Evolutionary conservation across 2,329 filamentous ascomycete genomes (phyloP).

Genomic region (Tothia fuscella): DNA sequence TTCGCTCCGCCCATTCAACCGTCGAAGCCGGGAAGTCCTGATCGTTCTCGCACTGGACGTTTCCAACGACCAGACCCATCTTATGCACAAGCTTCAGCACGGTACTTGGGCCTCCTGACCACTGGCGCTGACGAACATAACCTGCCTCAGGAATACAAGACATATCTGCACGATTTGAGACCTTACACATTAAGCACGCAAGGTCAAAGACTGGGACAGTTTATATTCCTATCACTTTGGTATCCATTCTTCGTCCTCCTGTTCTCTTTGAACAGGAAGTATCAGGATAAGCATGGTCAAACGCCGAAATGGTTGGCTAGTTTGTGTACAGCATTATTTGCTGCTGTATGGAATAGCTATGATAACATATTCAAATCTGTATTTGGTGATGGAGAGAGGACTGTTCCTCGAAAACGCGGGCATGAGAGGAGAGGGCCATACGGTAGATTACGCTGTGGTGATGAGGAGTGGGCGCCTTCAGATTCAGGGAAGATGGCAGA

Average conservation of each 20-base stretch:
- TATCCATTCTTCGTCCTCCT: conserved; percentile 45
- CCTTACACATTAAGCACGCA: conserved; percentile 58
- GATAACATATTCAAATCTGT: conserved; percentile 49
- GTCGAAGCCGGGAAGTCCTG: conserved; percentile 18
- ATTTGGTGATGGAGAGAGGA: conserved; percentile 82
- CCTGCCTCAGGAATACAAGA: conserved; percentile 67
- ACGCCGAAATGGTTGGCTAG: conserved; percentile 55
- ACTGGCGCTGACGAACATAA: conserved; percentile 68
- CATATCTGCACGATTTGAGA: conserved; percentile 56
- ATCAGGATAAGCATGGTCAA: conserved; percentile 55
- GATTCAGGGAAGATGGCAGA: no score
- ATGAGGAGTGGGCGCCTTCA: no score
- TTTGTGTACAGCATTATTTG: conserved; percentile 41
- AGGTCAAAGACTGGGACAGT: conserved; percentile 54
- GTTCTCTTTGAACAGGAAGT: conserved; percentile 29
- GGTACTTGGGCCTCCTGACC: conserved; percentile 71
- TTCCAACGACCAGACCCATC: conserved; percentile 50
- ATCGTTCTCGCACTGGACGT: conserved; percentile 26
- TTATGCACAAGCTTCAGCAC: conserved; percentile 70
- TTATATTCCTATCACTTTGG: conserved; percentile 50
- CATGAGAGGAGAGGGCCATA: no score
- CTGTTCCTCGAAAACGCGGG: no score
- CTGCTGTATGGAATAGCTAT: conserved; percentile 51
- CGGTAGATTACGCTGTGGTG: no score
- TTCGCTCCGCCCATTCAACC: conserved; percentile 46